phyloP scores from a whole-genome alignment of 768 basidiomycete species.

The Hebeloma cylindrosporum region DNA sequence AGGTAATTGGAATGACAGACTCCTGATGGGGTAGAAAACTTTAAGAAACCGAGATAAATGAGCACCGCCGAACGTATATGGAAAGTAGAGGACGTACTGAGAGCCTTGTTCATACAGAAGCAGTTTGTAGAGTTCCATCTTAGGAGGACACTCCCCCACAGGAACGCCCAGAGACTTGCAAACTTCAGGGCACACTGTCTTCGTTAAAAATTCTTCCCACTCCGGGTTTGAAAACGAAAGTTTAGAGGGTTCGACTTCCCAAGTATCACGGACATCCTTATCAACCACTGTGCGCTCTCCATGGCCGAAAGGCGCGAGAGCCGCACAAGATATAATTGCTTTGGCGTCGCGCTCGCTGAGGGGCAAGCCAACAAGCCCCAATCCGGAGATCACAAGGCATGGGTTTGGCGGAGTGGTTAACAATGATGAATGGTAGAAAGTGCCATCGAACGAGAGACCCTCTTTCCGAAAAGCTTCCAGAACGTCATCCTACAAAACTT shows the following conservation, averaged over 20 bases:
- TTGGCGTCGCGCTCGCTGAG: constrained; percentile 35
- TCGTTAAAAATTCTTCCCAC: constrained; percentile 33
- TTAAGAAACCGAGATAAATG: constrained; percentile 6
- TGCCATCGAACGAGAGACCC: constrained; percentile 5
- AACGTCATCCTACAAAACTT: constrained; percentile 6
- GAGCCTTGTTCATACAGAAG: constrained; percentile 50
- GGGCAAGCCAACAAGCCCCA: constrained; percentile 42
- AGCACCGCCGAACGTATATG: neutral
- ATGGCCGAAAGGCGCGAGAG: constrained; percentile 46
- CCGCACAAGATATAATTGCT: constrained; percentile 28
- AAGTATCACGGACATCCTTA: constrained; percentile 45
- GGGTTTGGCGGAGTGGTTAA: constrained; percentile 37
- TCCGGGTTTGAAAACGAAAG: constrained; percentile 40
- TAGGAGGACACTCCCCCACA: constrained; percentile 28
- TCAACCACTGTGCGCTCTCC: constrained; percentile 43
- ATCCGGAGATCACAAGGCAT: constrained; percentile 29
- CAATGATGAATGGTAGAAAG: neutral
- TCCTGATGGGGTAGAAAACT: constrained; percentile 49
- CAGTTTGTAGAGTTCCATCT: constrained; percentile 42
- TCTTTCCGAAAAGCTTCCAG: constrained; percentile 3
- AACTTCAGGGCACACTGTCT: constrained; percentile 28
- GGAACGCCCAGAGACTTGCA: constrained; percentile 38
- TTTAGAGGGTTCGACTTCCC: constrained; percentile 42
- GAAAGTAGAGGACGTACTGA: constrained; percentile 36
- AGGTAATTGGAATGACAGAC: constrained; percentile 26